Conservation (phyloP, 164 flowering plant genomes). For the Sedum album region DNA sequence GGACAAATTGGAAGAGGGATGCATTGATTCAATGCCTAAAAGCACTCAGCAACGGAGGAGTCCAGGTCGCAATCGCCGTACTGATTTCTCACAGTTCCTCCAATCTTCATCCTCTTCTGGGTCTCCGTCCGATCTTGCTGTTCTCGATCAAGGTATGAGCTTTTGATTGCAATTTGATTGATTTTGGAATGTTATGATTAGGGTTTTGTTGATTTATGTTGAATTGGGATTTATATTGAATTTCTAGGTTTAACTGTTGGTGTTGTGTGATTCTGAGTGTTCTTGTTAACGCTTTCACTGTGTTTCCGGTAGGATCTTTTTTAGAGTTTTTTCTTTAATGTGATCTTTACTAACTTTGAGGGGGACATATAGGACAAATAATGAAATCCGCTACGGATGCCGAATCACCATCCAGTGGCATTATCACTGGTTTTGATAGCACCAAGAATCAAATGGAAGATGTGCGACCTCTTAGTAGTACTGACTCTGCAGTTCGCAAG, state of each 20-base stretch:
- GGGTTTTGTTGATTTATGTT: too few species aligned
- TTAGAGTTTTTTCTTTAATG: not conserved
- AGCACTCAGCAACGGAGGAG: constrained; percentile 35
- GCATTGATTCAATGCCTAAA: too few species aligned
- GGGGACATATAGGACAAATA: constrained; percentile 13
- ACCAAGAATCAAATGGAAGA: constrained; percentile 3
- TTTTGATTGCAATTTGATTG: not conserved
- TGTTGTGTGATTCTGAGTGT: too few species aligned
- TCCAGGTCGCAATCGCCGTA: constrained; percentile 28
- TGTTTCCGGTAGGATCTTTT: not conserved
- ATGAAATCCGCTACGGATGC: constrained; percentile 15
- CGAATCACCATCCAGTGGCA: constrained; percentile 18
- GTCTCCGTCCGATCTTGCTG: constrained; percentile 11
- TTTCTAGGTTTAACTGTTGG: too few species aligned
- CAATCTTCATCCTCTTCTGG: constrained; percentile 11
- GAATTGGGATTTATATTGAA: not conserved
- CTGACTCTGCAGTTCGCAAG: not conserved
- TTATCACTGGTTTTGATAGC: constrained; percentile 16
- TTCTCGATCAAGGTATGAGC: constrained; percentile 10
- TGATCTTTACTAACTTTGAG: not conserved
- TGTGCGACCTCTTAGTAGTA: constrained; percentile 9
- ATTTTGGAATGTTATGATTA: not conserved
- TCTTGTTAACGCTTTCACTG: too few species aligned
- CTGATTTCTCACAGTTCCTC: constrained; percentile 31
- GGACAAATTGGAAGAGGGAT: too few species aligned